Evolutionary conservation across 2,329 filamentous ascomycete species (phyloP).

Genomic region (Hypoxylon sp.): DNA sequence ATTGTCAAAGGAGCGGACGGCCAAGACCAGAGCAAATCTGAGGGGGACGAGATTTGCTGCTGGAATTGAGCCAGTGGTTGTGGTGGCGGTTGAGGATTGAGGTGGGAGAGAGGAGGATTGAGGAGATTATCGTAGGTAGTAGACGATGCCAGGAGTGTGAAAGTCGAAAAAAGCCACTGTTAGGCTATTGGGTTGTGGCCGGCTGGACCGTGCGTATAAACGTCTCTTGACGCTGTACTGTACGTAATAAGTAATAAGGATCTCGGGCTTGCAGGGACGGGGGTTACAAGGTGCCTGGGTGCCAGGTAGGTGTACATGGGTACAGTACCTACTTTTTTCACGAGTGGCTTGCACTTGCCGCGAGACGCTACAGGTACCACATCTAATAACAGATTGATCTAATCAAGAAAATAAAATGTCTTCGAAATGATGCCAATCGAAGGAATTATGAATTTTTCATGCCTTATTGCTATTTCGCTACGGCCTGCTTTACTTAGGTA

Average conservation of each 20-base stretch:
- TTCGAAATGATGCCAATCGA: constrained; percentile 16
- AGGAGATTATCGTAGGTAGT: constrained; percentile 37
- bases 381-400: constrained; percentile 26
- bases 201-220: constrained; percentile 39
- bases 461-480: constrained; percentile 12
- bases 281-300: background rate
- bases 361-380: constrained; percentile 26
- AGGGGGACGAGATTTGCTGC: constrained; percentile 61
- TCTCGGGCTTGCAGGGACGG: constrained; percentile 41
- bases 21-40: constrained; percentile 70
- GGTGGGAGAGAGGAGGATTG: constrained; percentile 47
- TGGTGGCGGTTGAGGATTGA: constrained; percentile 53
- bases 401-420: constrained; percentile 25
- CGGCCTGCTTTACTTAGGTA: constrained; percentile 2
- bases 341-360: constrained; percentile 2
- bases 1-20: constrained; percentile 70
- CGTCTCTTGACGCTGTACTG: constrained; percentile 29
- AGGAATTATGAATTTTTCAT: constrained; percentile 25
- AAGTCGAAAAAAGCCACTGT: constrained; percentile 46
- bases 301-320: background rate
- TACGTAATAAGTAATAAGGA: constrained; percentile 42
- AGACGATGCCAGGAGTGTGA: constrained; percentile 41
- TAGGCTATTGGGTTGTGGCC: constrained; percentile 41
- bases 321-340: constrained; percentile 5
- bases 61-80: constrained; percentile 69